Conservation (phyloP, 2,329 filamentous ascomycete species). For the Trichoderma afroharzianum region DNA sequence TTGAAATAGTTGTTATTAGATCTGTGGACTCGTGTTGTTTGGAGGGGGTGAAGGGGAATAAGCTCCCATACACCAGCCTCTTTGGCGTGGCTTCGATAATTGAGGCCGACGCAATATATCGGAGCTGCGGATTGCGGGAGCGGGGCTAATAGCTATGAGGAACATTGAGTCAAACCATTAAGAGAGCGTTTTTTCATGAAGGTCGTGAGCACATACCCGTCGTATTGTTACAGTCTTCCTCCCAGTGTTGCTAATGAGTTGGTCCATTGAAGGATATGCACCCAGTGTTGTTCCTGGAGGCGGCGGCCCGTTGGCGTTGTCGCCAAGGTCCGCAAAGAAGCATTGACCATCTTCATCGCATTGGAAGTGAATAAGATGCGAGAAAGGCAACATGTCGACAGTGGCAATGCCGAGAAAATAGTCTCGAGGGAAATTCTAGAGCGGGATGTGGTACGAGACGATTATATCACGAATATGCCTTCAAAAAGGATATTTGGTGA, state of each 20-base stretch:
- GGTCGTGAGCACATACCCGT: background rate
- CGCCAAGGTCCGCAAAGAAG: background rate
- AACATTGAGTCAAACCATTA: background rate
- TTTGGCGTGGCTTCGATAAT: slow-evolving; percentile 28
- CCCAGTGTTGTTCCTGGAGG: background rate
- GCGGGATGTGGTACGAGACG: background rate
- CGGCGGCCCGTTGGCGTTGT: background rate
- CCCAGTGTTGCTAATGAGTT: background rate
- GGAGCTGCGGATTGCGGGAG: background rate
- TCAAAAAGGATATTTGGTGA: background rate
- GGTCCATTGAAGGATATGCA: background rate
- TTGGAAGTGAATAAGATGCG: background rate
- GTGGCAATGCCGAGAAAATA: background rate
- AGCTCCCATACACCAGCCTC: slow-evolving; percentile 15
- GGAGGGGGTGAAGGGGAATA: background rate
- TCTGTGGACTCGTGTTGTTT: background rate
- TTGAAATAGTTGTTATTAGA: background rate
- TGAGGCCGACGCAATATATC: slow-evolving; percentile 29
- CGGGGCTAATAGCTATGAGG: background rate
- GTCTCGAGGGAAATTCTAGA: background rate
- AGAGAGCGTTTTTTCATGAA: background rate
- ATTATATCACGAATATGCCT: background rate
- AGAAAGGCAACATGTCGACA: background rate
- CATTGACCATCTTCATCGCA: background rate
- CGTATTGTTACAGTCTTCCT: background rate